These are phyloP conservation scores for Cercospora sp. DNA, from an alignment of 2,329 filamentous ascomycete genomes.

Conservation along the genomic window DNA sequence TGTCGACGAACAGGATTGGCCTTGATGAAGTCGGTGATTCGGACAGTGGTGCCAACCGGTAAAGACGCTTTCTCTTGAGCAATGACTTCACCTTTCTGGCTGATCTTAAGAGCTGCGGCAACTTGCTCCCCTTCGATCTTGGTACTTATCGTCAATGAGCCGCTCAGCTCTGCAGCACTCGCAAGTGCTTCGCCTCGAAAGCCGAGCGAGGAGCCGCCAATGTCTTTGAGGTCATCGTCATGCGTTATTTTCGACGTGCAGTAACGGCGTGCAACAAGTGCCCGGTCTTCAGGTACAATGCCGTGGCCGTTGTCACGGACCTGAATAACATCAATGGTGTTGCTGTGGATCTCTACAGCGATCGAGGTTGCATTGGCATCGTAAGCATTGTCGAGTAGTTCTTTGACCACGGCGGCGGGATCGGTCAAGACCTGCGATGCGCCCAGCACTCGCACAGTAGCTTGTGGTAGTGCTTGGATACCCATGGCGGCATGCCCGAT, in stretches of 20 bases:
- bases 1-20: constrained; percentile 64
- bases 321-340: constrained; percentile 68
- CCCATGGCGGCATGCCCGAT: constrained; percentile 29
- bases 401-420: constrained; percentile 66
- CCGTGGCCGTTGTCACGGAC: constrained; percentile 74
- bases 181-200: constrained; percentile 76
- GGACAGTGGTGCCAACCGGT: constrained; percentile 69
- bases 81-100: constrained; percentile 46
- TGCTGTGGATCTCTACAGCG: constrained; percentile 62
- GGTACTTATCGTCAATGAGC: constrained; percentile 61
- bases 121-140: constrained; percentile 61
- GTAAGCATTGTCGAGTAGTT: constrained; percentile 74
- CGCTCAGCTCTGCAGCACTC: constrained; percentile 61
- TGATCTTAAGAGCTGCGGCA: constrained; percentile 56
- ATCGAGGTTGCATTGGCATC: constrained; percentile 69
- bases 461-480: constrained; percentile 47
- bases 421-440: constrained; percentile 62
- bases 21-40: constrained; percentile 60
- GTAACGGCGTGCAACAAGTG: constrained; percentile 62
- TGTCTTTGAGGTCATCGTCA: constrained; percentile 60
- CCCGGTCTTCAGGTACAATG: constrained; percentile 63
- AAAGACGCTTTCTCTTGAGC: constrained; percentile 52
- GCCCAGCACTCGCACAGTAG: constrained; percentile 57
- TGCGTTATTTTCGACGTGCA: constrained; percentile 71
- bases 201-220: constrained; percentile 64